Conservation (phyloP, 2,329 filamentous ascomycete genomes). For the Penicillium psychrosexuale region DNA sequence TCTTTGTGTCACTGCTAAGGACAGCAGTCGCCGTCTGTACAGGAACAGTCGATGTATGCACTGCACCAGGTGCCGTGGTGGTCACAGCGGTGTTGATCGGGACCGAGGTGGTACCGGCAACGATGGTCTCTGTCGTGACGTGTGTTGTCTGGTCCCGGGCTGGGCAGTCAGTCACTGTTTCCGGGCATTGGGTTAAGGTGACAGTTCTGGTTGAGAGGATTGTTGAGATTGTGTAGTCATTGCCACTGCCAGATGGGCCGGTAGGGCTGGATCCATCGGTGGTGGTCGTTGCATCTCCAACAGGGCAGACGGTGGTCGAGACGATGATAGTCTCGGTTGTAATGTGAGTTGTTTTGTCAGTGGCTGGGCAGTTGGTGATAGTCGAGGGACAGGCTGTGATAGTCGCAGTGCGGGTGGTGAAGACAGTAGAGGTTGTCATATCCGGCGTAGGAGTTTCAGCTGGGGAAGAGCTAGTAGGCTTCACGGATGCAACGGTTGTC, state of each 20-base stretch:
- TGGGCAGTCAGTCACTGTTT: constrained; percentile 16
- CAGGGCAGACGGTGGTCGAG: constrained; percentile 23
- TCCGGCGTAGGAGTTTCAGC: neutral
- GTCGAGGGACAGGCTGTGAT: constrained; percentile 24
- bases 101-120: constrained; percentile 17
- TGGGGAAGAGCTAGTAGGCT: neutral
- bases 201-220: constrained; percentile 11
- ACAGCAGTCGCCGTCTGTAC: neutral
- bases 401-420: constrained; percentile 19
- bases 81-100: neutral
- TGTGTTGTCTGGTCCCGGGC: constrained; percentile 14
- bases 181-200: constrained; percentile 15
- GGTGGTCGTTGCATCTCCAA: constrained; percentile 5
- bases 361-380: constrained; percentile 25
- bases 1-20: neutral
- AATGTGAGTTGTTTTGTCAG: constrained; percentile 8
- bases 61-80: neutral
- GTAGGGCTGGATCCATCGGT: neutral
- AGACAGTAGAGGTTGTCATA: constrained; percentile 23
- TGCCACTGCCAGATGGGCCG: neutral
- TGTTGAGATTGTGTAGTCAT: constrained; percentile 10
- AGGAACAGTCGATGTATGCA: neutral
- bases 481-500: neutral
- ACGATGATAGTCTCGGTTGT: constrained; percentile 22
- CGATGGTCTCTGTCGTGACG: constrained; percentile 17